Base-by-base conservation (phyloP, 345 rosid species). In the Lumnitzera littorea region DNA sequence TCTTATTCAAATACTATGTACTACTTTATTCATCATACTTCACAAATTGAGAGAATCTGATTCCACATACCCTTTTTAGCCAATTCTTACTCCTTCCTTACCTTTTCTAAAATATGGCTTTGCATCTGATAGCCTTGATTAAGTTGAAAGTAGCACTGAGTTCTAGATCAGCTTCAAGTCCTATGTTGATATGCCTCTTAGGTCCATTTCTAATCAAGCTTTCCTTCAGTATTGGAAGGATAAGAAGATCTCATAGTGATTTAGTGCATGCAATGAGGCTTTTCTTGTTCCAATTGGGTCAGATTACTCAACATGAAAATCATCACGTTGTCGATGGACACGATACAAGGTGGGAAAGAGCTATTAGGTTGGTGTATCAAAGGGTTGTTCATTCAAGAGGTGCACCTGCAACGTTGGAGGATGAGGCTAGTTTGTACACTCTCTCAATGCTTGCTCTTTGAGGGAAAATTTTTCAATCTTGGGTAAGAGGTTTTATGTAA, bases 361-460 rank as follows among this genome's bases (percentile, higher is more conserved):
- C 75, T 27, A 25, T 61, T 48, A 61, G 74, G 61, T 41, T 70
- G 43, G 55, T 70, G 52, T 17, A 24, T 50, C 58, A 13, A 54
- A 70, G 81, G 27, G 43, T 13, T 61, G 16, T 48, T 55, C 16
- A 23, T 15, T 5, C 50, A 10, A 24, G 48, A 4, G 49, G 31
- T 54, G 12, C 48, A 20, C 17, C 29, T 53, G 15, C 24, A 54
- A 31, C 43, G 53, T 3, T 48, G 46, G 54, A 55, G 13, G 76
- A 61, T 47, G 68, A 67, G 41, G 71, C 62, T 48, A 64, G 61
- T 56, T 53, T 68, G 17, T 72, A 68, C 41, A 48, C 69, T 2
- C 70, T 73, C 25, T 64, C 70, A n/a, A 64, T 57, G 67, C 53
- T 65, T 50, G 61, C 70, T 0, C 77, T 73, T 58, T 73, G 63